Evolutionary conservation across 2,329 filamentous ascomycete genomes (phyloP), one percentile per base, ranked within the genome.

Genomic region (Xylariaceae sp.): DNA sequence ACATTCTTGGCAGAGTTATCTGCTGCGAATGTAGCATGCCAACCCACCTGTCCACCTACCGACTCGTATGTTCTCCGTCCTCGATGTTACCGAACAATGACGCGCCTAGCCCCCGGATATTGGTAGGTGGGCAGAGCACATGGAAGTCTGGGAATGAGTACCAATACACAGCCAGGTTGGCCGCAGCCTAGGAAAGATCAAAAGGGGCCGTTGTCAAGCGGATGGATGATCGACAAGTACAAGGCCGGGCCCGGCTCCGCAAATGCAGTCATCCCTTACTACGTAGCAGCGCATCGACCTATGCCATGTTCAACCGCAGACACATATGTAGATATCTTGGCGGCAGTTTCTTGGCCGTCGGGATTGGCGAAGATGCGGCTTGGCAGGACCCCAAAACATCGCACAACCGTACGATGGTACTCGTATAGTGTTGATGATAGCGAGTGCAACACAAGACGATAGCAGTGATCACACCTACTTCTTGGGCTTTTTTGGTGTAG

Each of bases 221-320:
- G 54, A 60, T 52, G 62, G 57, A 53, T 63, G 56, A 59, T 63
- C 62, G 48, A 63, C 56, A 52, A 51, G 56, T 17, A 17, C 23
- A 47, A 48, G 60, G 57, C 56, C 53, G 48, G 54, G 52, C 39
- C n/a, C 47, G 48, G 39, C 55, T 45, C 48, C 52, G 58, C 54
- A 58, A 51, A 61, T 58, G 62, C 62, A 62, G 45, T 47, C 53
- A 52, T 37, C 47, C 55, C 54, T 57, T 18, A 45, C 42, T 4
- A 45, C 13, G 42, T 45, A 17, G 39, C 5, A 50, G 37, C 49
- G 34, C 44, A 55, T 30, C 42, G 42, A 4, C 37, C 37, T 42
- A 42, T 13, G 37, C 37, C 34, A 45, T 52, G 42, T 8, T 49
- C 17, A 55, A 50, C 49, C 17, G 48, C 13, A 6, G 9, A 56